These are phyloP conservation scores for Ceratocystis huliohia DNA, from an alignment of 2,329 filamentous ascomycete genomes.

Conservation along the genomic window DNA sequence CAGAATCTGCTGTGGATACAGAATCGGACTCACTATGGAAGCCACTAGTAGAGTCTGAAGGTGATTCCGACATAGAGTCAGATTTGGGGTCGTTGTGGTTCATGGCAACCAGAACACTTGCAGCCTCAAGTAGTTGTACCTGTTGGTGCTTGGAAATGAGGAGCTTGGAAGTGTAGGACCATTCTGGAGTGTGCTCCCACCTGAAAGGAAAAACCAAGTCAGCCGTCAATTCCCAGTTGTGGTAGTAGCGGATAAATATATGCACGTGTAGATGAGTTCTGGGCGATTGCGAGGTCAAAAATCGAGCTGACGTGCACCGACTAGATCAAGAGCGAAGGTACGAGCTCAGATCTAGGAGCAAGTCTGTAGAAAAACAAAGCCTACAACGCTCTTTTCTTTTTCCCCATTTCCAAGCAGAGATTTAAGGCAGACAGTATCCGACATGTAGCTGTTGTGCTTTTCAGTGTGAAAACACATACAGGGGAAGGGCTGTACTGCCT, in stretches of 20 bases:
- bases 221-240: slow-evolving; percentile 28
- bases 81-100: slow-evolving; percentile 37
- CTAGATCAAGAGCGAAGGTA: not conserved
- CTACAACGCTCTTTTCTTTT: not conserved
- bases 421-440: slow-evolving; percentile 7
- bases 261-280: not conserved
- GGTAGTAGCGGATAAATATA: not conserved
- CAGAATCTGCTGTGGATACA: slow-evolving; percentile 66
- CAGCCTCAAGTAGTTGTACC: slow-evolving; percentile 91
- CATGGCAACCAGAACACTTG: slow-evolving; percentile 92
- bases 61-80: slow-evolving; percentile 43
- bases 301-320: not conserved
- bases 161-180: slow-evolving; percentile 92
- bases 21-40: slow-evolving; percentile 72
- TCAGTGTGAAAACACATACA: not conserved
- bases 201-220: slow-evolving; percentile 42
- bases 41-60: slow-evolving; percentile 53
- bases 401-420: not conserved
- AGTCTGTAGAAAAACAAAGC: not conserved
- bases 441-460: slow-evolving; percentile 1
- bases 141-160: slow-evolving; percentile 99
- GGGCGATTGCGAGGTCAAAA: not conserved
- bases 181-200: slow-evolving; percentile 98
- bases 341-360: not conserved
- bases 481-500: not conserved